phyloP scores from a whole-genome alignment of 2,329 filamentous ascomycete species.

The Colletotrichum destructivum region DNA sequence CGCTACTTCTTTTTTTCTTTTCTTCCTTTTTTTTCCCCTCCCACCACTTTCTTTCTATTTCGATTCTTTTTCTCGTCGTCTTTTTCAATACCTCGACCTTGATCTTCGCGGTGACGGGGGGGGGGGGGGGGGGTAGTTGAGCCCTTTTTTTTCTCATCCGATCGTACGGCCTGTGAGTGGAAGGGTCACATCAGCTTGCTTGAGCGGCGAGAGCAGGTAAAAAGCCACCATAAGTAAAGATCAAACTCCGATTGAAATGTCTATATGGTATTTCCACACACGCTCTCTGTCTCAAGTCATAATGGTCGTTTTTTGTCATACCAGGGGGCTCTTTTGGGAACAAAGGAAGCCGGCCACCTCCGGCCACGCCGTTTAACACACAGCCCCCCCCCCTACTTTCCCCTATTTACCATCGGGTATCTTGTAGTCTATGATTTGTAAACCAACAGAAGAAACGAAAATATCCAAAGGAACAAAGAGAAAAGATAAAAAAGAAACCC shows the following conservation, averaged over 20 bases:
- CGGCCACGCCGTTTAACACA: no score
- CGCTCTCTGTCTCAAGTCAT: not conserved
- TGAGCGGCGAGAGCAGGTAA: not conserved
- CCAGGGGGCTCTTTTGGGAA: no score
- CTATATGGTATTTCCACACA: not conserved
- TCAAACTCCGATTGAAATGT: not conserved
- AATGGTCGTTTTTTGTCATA: not conserved
- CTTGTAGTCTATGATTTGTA: constrained; percentile 28
- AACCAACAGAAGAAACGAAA: not conserved
- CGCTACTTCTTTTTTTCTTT: not conserved
- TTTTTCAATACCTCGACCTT: no score
- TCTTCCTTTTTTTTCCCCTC: no score
- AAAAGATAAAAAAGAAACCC: not conserved
- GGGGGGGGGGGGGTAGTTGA: no score
- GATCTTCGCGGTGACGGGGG: no score
- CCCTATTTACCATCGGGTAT: constrained; percentile 24
- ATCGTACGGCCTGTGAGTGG: no score
- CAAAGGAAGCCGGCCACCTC: not conserved
- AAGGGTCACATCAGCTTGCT: no score
- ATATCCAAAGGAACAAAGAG: not conserved
- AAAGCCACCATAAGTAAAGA: no score
- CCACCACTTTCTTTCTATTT: no score
- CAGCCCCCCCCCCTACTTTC: not conserved
- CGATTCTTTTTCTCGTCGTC: no score
- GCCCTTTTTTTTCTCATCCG: no score